phyloP scores from a whole-genome alignment of 2,329 filamentous ascomycete genomes.

The Paecilomyces fulvus region DNA sequence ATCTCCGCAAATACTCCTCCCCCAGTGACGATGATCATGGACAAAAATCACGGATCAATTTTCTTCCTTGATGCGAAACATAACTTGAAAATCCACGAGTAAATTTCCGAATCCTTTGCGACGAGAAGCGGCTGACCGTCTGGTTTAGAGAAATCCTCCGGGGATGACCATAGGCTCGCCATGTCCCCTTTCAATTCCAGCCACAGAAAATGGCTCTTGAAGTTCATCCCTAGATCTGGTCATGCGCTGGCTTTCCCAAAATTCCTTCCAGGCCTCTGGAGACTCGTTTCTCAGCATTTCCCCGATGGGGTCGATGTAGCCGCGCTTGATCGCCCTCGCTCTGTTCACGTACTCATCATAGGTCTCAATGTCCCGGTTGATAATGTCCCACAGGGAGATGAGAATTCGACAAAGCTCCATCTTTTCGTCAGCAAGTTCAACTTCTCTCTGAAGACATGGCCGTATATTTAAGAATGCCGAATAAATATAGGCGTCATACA shows the following conservation, averaged over 20 bases:
- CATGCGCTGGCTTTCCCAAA: not conserved
- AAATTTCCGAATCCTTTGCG: no score
- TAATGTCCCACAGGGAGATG: conserved; percentile 11
- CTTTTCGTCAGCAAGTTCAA: conserved; percentile 3
- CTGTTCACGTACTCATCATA: conserved; percentile 11
- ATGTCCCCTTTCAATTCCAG: not conserved
- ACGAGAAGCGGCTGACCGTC: not conserved
- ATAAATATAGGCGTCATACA: conserved; percentile 21
- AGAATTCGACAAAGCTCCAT: conserved; percentile 9
- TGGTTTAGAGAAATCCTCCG: not conserved
- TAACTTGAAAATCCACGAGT: no score
- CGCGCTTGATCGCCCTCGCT: conserved; percentile 8
- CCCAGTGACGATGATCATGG: no score
- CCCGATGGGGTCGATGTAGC: conserved; percentile 9
- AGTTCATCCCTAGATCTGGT: not conserved
- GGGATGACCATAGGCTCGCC: not conserved
- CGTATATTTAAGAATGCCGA: conserved; percentile 12
- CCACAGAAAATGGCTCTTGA: not conserved
- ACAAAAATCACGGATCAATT: no score
- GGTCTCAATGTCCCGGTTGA: conserved; percentile 12
- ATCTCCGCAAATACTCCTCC: no score
- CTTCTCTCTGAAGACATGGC: conserved; percentile 9
- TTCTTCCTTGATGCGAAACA: no score
- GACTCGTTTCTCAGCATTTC: conserved; percentile 3
- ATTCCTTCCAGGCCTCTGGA: conserved; percentile 8